A percentile compares a stretch with the other conserved stretches of the same genome.
Conservation (phyloP, 441 rosid genomes). For the Euphorbia corollata region DNA sequence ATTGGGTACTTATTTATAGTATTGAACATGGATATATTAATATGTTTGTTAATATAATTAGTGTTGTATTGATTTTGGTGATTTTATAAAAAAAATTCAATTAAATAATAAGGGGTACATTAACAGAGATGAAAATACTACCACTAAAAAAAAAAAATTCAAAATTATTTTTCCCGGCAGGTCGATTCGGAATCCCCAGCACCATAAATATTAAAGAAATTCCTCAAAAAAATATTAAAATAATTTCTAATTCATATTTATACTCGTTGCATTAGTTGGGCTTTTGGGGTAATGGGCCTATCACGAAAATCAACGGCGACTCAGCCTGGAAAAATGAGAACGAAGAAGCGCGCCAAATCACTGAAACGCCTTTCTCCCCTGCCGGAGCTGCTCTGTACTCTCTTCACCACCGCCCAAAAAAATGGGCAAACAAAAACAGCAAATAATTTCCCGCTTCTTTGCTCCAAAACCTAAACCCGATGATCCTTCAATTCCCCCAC, state of each 20-base stretch:
- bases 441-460: slow-evolving; percentile 79
- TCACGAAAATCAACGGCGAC: not conserved
- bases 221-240: too few relatives aligned
- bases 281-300: not conserved
- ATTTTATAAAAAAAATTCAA: too few relatives aligned
- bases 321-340: not conserved
- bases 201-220: too few relatives aligned
- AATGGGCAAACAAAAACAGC: slow-evolving; percentile 86
- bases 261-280: not conserved
- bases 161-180: too few relatives aligned
- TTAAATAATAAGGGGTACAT: too few relatives aligned
- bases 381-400: not conserved
- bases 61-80: too few relatives aligned
- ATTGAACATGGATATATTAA: too few relatives aligned
- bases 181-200: too few relatives aligned
- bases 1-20: too few relatives aligned
- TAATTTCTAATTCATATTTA: not conserved
- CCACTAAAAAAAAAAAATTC: too few relatives aligned
- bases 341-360: slow-evolving; percentile 15
- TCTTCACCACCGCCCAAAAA: not conserved
- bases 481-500: slow-evolving; percentile 21
- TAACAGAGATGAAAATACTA: too few relatives aligned
- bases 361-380: not conserved
- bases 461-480: slow-evolving; percentile 54
- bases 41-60: too few relatives aligned